Base-by-base conservation (phyloP, 257 asterid genomes). In the Penstemon barbatus region DNA sequence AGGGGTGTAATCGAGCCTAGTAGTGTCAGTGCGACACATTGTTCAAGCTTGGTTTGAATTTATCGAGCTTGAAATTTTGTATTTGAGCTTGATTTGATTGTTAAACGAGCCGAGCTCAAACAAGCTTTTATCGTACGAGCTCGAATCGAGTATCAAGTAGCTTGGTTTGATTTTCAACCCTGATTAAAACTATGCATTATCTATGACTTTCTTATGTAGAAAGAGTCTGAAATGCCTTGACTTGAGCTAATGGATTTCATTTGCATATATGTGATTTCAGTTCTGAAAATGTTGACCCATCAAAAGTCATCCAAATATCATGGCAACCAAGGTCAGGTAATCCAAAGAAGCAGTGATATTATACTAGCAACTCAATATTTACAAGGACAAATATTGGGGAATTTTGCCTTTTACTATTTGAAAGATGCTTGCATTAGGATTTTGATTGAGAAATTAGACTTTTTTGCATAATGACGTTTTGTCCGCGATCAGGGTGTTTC, bases 321-420 rank as follows among this genome's bases (percentile, higher is more conserved):
- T 83, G 98, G 98, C 94, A 57, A 72, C 98, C 96, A 87, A 91
- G 98, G 98, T 91, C 95, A 85, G 95, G 95, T 85, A 84, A 79
- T 81, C 75, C 61, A 60, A 71, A 68, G 41, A 54, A 59, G 73
- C 79, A 12, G 59, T 40, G 60, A 39, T 33, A 1, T 56, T 8
- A 15, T 18, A 54, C 65, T 54, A 72, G 68, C 58, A 58, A 51
- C 63, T 33, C 57, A 8, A 61, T 63, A 50, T 49, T 49, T 15
- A 36, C 13, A 10, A 18, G 10, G 57, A 51, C 12, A 39, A 42
- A 41, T 15, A 39, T 61, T 45, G 11, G 15, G 59, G 50, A 53
- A 67, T 15, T 13, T n/a, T 60, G 13, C 66, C 48, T 66, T 64
- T 70, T 49, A 6, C 10, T 44, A 25, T 25, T 37, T 40, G 42